Conservation (phyloP, 1,284 basidiomycete species). For the Caloboletus firmus region DNA sequence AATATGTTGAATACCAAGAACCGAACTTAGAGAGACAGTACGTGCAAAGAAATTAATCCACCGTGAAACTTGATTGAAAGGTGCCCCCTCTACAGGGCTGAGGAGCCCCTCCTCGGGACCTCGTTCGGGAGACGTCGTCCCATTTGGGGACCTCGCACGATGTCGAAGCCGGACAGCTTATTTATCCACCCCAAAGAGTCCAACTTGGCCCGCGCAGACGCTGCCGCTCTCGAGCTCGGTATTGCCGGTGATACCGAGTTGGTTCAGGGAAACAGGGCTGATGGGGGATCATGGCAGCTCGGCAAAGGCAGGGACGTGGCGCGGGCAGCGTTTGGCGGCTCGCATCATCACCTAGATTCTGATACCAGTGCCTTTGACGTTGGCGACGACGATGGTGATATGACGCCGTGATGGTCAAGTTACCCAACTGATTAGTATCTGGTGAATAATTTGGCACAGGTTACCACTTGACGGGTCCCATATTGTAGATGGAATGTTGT, state of each 20-base stretch:
- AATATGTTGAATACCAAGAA: constrained; percentile 42
- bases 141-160: constrained; percentile 41
- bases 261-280: constrained; percentile 36
- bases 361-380: constrained; percentile 13
- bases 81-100: constrained; percentile 10
- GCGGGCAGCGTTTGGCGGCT: constrained; percentile 28
- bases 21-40: constrained; percentile 18
- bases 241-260: constrained; percentile 45
- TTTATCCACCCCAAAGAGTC: constrained; percentile 63
- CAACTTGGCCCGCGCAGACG: constrained; percentile 64
- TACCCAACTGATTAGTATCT: background rate
- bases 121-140: constrained; percentile 12
- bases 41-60: constrained; percentile 1
- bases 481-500: background rate
- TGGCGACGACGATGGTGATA: constrained; percentile 15
- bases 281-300: constrained; percentile 39
- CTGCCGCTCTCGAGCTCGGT: constrained; percentile 53
- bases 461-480: background rate
- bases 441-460: background rate
- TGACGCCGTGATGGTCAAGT: background rate
- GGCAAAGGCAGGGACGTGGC: constrained; percentile 43
- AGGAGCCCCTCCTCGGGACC: constrained; percentile 40
- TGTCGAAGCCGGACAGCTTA: constrained; percentile 55
- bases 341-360: constrained; percentile 10
- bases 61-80: background rate